phyloP scores from a whole-genome alignment of 352 stramenopile species.

The Phytophthora capsici region DNA sequence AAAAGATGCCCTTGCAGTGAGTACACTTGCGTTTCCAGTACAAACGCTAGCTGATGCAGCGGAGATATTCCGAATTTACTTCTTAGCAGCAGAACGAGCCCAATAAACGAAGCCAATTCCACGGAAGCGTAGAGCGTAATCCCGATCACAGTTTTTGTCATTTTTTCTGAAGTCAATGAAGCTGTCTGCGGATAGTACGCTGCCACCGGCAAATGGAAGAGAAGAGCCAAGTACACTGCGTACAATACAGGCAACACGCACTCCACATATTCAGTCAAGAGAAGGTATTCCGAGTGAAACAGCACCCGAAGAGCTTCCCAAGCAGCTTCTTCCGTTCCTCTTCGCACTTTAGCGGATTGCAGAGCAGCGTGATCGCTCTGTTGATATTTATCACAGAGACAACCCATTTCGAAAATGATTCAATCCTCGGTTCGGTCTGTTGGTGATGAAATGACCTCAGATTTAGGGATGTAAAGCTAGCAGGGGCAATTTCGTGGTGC shows the following conservation, averaged over 20 bases:
- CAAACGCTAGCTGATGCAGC: conserved; percentile 42
- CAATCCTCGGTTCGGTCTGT: neutral
- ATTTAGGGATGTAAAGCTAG: neutral
- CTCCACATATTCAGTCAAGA: conserved; percentile 36
- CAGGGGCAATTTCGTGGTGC: neutral
- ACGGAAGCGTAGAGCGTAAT: conserved; percentile 7
- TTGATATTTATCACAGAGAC: neutral
- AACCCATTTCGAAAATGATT: neutral
- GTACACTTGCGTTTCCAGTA: conserved; percentile 38
- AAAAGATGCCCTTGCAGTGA: conserved; percentile 34
- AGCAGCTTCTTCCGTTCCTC: conserved; percentile 4
- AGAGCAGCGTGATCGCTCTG: neutral
- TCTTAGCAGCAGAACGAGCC: conserved; percentile 16
- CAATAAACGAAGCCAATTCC: conserved; percentile 10
- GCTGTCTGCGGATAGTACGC: conserved; percentile 26
- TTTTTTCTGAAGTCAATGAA: neutral
- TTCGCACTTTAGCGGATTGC: neutral
- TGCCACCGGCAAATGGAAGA: conserved; percentile 26
- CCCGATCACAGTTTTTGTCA: neutral
- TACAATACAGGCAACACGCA: conserved; percentile 34
- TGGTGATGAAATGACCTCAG: neutral
- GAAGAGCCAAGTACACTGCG: conserved; percentile 12
- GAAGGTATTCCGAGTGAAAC: conserved; percentile 34
- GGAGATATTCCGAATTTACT: conserved; percentile 27
- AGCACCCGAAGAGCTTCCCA: conserved; percentile 17